These are phyloP conservation scores for Senecio squalidus DNA, from an alignment of 140 eudicot genomes.

Conservation along the genomic window DNA sequence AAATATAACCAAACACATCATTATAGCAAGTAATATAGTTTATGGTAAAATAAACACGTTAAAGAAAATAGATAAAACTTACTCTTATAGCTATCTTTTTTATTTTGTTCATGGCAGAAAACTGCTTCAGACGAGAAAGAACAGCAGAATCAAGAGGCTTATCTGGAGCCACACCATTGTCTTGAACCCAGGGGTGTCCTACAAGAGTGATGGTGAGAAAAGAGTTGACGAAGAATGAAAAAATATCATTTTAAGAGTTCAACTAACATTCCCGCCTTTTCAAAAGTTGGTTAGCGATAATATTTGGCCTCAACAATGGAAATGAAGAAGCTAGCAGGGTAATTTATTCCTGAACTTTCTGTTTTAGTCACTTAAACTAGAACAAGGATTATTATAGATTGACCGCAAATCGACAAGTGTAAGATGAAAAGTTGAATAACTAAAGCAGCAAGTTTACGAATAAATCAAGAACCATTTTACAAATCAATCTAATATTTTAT, in stretches of 20 bases:
- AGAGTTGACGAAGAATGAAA: neutral
- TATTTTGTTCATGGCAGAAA: constrained; percentile 85
- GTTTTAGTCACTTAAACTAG: neutral
- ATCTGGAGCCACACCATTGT: constrained; percentile 77
- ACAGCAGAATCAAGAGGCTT: constrained; percentile 95
- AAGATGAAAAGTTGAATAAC: neutral
- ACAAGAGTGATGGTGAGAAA: constrained; percentile 18
- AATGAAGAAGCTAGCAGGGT: neutral
- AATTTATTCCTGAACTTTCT: too few species aligned
- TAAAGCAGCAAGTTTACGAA: neutral
- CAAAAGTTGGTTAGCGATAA: neutral
- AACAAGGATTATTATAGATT: neutral
- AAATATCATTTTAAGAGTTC: neutral
- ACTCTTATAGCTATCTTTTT: constrained; percentile 97
- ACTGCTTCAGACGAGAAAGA: constrained; percentile 74
- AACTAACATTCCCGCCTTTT: neutral
- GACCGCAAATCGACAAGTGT: neutral
- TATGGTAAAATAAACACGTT: neutral
- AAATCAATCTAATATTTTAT: neutral
- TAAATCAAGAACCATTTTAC: neutral
- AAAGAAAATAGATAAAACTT: constrained; percentile 12
- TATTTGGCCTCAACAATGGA: neutral
- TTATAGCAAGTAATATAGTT: neutral
- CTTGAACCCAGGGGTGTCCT: constrained; percentile 94
- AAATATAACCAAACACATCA: neutral